Evolutionary conservation across 306 rosid genomes (phyloP), one percentile per base, ranked within the genome.

Genomic region (Acacia crassicarpa): DNA sequence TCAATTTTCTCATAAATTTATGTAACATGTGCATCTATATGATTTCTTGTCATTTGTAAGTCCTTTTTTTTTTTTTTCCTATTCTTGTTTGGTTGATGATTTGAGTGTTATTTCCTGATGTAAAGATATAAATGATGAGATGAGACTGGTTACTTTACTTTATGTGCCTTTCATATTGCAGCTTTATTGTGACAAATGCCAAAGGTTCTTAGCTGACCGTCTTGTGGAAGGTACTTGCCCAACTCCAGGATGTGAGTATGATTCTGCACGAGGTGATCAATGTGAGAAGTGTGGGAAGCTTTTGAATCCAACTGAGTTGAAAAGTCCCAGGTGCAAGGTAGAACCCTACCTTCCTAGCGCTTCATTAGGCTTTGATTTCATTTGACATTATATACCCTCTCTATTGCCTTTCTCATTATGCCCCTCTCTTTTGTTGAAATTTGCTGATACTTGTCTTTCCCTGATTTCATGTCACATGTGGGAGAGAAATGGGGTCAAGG

Each of bases 281-380:
- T 95, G 99, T 83, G 99, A 95, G 77, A 92, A 95, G 80, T 95
- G 98, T 74, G 97, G 99, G 62, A 90, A 95, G 83, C 97, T 95
- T 81, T 86, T 27, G 27, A 27, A 27, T 27, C 27, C 27, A 27
- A 27, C 27, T 27, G 27, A 27, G 1, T 27, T 27, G 27, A 27
- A 27, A 27, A 27, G 27, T 27, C 27, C 27, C 27, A 27, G 27
- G 27, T 27, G 27, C 27, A 27, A 27, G 27, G 27, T 27, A 27
- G 27, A 27, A 27, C 27, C 27, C 27, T 27, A 27, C 27, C 27
- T 27, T 27, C 27, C 27, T 1, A 20, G 11, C 62, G 3, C 25
- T 9, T 11, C 25, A 54, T 54, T 54, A 54, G 25, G 62, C 23
- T 20, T 54, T 54, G 62, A 54, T 54, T 54, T 20, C 25, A 54